Evolutionary conservation across 108 stramenopile species (phyloP).

Genomic region (Conticribra guillardii): DNA sequence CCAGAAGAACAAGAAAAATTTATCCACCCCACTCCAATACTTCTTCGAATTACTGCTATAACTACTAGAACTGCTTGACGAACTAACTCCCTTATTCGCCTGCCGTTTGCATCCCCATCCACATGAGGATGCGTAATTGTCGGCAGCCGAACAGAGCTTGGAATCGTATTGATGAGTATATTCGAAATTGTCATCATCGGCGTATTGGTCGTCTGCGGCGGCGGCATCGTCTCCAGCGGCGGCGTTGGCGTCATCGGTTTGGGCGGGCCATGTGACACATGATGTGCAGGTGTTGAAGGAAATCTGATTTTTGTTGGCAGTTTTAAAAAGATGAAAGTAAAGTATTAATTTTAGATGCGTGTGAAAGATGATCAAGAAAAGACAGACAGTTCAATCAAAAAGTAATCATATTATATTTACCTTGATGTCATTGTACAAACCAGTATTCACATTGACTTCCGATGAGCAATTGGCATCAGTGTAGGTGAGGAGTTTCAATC

Average conservation of each 20-base stretch:
- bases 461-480: slow-evolving; percentile 27
- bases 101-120: slow-evolving; percentile 39
- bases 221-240: background rate
- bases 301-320: slow-evolving; percentile 11
- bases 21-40: slow-evolving; percentile 44
- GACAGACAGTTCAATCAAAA: no score
- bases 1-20: slow-evolving; percentile 52
- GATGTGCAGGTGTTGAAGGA: slow-evolving; percentile 30
- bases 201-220: background rate
- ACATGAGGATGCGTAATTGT: slow-evolving; percentile 35
- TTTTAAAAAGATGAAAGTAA: background rate
- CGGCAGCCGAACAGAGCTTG: slow-evolving; percentile 39
- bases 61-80: slow-evolving; percentile 4
- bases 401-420: no score
- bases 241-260: slow-evolving; percentile 14
- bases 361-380: no score
- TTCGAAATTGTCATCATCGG: slow-evolving; percentile 31
- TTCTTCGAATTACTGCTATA: background rate
- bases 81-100: slow-evolving; percentile 5
- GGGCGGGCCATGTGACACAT: slow-evolving; percentile 31
- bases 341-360: no score
- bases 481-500: slow-evolving; percentile 35
- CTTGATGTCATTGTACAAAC: slow-evolving; percentile 54
- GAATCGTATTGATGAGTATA: slow-evolving; percentile 41
- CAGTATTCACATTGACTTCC: slow-evolving; percentile 34